Evolutionary conservation across 257 asterid species (phyloP).

Genomic region (Solanum microdontum): DNA sequence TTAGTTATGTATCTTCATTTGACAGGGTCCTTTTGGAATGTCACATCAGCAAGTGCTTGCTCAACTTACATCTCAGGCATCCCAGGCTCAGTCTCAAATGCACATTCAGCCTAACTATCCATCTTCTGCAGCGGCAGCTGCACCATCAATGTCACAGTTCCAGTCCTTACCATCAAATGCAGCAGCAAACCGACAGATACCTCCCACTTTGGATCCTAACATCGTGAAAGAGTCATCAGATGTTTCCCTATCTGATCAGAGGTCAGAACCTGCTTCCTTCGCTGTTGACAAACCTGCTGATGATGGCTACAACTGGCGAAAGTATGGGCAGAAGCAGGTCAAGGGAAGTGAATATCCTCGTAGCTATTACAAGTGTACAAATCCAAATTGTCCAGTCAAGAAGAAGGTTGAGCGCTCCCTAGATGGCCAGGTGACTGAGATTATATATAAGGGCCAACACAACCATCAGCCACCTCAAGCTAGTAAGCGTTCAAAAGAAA

Average conservation of each 20-base stretch:
- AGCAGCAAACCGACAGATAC: slow-evolving; percentile 20
- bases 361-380: slow-evolving; percentile 65
- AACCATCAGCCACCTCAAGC: slow-evolving; percentile 45
- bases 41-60: slow-evolving; percentile 50
- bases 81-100: slow-evolving; percentile 27
- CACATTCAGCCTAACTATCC: slow-evolving; percentile 26
- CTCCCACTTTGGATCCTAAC: slow-evolving; percentile 7
- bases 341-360: slow-evolving; percentile 52
- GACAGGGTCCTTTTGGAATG: slow-evolving; percentile 40
- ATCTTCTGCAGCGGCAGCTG: slow-evolving; percentile 27
- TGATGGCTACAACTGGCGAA: slow-evolving; percentile 49
- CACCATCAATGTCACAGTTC: slow-evolving; percentile 13
- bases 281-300: slow-evolving; percentile 46
- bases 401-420: slow-evolving; percentile 53
- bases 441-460: slow-evolving; percentile 64
- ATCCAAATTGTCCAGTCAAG: slow-evolving; percentile 59
- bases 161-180: slow-evolving; percentile 10
- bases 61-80: slow-evolving; percentile 38
- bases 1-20: slow-evolving; percentile 9
- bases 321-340: slow-evolving; percentile 51
- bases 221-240: slow-evolving; percentile 24
- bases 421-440: slow-evolving; percentile 46
- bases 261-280: slow-evolving; percentile 25
- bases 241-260: slow-evolving; percentile 29
- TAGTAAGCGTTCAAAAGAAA: slow-evolving; percentile 40